Percentiles rank a stretch among this genome's conserved stretches.
These are phyloP conservation scores for Mallotus nudiflorus DNA, from an alignment of 345 rosid genomes.

Conservation along the genomic window DNA sequence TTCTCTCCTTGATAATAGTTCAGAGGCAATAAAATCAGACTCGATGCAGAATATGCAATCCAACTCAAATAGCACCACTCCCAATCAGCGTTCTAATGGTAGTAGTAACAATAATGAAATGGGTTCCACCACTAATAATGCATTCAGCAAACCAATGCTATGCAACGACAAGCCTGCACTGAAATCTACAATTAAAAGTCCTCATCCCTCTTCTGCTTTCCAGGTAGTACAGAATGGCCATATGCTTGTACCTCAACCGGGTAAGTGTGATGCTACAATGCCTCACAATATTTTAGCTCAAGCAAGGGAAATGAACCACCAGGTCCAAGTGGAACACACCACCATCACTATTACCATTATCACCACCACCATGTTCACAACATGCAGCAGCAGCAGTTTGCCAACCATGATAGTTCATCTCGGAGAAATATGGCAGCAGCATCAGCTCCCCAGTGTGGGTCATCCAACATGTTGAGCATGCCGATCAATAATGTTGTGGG, in stretches of 20 bases:
- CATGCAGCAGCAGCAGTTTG: constrained; percentile 17
- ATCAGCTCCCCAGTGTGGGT: constrained; percentile 35
- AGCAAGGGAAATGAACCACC: constrained; percentile 28
- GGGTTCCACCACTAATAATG: constrained; percentile 42
- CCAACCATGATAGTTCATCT: constrained; percentile 24
- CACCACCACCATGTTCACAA: constrained; percentile 35
- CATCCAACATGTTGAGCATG: constrained; percentile 30
- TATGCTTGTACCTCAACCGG: constrained; percentile 24
- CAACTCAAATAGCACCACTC: constrained; percentile 33
- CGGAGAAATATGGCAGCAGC: constrained; percentile 25
- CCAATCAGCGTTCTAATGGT: constrained; percentile 40
- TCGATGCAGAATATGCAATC: constrained; percentile 37
- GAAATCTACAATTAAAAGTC: constrained; percentile 28
- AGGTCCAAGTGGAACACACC: constrained; percentile 41
- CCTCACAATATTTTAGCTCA: constrained; percentile 20
- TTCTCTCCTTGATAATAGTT: constrained; percentile 45
- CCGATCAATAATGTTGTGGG: constrained; percentile 26
- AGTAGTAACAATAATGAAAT: constrained; percentile 48
- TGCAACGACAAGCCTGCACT: constrained; percentile 27
- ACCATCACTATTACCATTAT: constrained; percentile 40
- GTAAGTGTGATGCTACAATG: constrained; percentile 26
- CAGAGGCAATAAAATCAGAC: constrained; percentile 43
- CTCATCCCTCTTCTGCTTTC: constrained; percentile 29
- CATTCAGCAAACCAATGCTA: constrained; percentile 25
- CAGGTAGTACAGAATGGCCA: constrained; percentile 31